Evolutionary conservation across 2,329 filamentous ascomycete genomes (phyloP).

Genomic region (Bipolaris bicolor): DNA sequence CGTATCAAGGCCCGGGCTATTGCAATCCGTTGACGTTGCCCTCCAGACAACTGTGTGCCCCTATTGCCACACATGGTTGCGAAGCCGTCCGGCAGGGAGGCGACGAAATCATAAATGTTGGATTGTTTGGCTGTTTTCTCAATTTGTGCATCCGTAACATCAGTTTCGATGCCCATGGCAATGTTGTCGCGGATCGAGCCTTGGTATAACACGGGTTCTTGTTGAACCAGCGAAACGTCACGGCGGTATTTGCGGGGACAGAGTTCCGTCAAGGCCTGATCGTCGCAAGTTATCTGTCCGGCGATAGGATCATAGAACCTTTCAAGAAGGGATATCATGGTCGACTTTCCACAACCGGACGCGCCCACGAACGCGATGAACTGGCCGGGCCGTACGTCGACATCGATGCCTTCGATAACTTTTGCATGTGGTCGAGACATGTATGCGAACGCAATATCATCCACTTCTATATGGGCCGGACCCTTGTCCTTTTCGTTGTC

Average conservation of each 20-base stretch:
- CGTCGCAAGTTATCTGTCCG: constrained; percentile 81
- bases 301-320: constrained; percentile 90
- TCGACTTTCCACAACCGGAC: constrained; percentile 91
- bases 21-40: constrained; percentile 93
- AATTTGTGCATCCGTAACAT: constrained; percentile 75
- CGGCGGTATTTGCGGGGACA: constrained; percentile 83
- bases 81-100: constrained; percentile 61
- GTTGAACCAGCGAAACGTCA: constrained; percentile 84
- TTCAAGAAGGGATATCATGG: constrained; percentile 87
- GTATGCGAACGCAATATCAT: constrained; percentile 80
- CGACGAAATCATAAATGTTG: constrained; percentile 44
- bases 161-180: constrained; percentile 66
- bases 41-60: constrained; percentile 62
- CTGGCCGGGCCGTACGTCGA: constrained; percentile 70
- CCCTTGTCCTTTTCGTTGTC: constrained; percentile 43
- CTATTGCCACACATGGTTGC: constrained; percentile 41
- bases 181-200: constrained; percentile 92
- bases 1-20: constrained; percentile 90
- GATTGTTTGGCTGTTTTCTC: constrained; percentile 76
- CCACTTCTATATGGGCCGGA: constrained; percentile 44
- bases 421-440: constrained; percentile 77
- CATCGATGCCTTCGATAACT: constrained; percentile 81
- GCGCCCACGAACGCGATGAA: constrained; percentile 90
- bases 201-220: constrained; percentile 94
- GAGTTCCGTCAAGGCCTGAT: constrained; percentile 74